phyloP scores from a whole-genome alignment of 2,329 filamentous ascomycete species.

The Phaeophleospora eucalypticola region DNA sequence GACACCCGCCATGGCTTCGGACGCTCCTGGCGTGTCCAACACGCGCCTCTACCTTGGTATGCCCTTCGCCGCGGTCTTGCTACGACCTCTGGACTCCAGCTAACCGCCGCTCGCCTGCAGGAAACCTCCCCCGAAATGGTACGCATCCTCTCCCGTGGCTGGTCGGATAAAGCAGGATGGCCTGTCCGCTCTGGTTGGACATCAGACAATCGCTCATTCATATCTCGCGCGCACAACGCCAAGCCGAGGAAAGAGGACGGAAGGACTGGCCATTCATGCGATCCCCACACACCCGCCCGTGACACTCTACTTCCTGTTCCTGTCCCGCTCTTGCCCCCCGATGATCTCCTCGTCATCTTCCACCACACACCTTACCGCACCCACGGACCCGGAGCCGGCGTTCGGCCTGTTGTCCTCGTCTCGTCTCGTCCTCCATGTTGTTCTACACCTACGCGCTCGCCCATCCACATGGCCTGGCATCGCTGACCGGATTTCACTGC shows the following conservation, averaged over 20 bases:
- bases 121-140: constrained; percentile 96
- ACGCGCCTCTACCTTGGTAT: constrained; percentile 10
- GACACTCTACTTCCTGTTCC: no score
- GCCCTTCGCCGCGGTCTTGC: no score
- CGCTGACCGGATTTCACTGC: constrained; percentile 48
- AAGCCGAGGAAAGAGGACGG: constrained; percentile 9
- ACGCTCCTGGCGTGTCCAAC: constrained; percentile 7
- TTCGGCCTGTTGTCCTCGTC: constrained; percentile 9
- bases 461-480: constrained; percentile 26
- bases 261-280: background rate
- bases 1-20: background rate
- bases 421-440: constrained; percentile 11
- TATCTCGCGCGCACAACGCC: background rate
- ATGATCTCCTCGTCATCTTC: constrained; percentile 8
- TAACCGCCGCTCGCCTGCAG: constrained; percentile 33
- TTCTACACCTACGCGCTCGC: constrained; percentile 6
- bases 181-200: constrained; percentile 20
- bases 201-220: background rate
- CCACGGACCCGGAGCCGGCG: constrained; percentile 28
- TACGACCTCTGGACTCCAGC: constrained; percentile 3
- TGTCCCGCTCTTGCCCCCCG: no score
- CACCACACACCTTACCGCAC: no score
- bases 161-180: constrained; percentile 24
- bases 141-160: constrained; percentile 43
- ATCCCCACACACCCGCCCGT: background rate